phyloP scores from a whole-genome alignment of 192 early-diverging fungal genomes.

The Backusella parvicylindrica region DNA sequence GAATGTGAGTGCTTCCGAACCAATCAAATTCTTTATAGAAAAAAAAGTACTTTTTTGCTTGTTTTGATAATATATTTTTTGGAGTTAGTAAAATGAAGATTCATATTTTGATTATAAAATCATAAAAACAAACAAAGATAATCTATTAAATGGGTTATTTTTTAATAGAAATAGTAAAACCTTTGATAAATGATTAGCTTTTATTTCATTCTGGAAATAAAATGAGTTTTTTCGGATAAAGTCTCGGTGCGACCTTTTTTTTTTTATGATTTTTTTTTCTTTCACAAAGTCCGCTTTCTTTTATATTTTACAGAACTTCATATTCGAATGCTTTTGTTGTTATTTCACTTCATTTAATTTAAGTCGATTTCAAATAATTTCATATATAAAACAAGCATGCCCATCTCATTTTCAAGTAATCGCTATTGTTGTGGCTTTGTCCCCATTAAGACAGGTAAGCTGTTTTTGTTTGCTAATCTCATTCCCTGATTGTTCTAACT shows the following conservation, averaged over 20 bases:
- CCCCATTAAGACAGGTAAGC: conserved; percentile 20
- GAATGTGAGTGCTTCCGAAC: neutral
- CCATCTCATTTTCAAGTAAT: conserved; percentile 1
- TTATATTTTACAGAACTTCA: neutral
- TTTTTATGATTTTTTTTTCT: neutral
- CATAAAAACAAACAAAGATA: neutral
- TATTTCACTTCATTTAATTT: neutral
- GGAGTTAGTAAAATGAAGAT: neutral
- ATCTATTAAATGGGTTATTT: neutral
- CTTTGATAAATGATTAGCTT: neutral
- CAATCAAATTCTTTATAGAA: neutral
- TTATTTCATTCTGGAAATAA: neutral
- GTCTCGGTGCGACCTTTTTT: neutral
- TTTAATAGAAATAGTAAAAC: neutral
- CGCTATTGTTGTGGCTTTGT: conserved; percentile 5
- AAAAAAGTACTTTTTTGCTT: neutral
- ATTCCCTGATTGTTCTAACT: neutral
- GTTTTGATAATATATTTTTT: neutral
- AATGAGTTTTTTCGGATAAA: neutral
- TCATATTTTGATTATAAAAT: neutral
- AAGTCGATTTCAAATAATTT: neutral
- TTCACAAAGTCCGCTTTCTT: neutral
- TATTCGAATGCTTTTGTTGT: neutral
- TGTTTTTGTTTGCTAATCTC: neutral
- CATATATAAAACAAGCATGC: neutral